Evolutionary conservation across 352 stramenopile genomes (phyloP).

Genomic region (Globisporangium solare): DNA sequence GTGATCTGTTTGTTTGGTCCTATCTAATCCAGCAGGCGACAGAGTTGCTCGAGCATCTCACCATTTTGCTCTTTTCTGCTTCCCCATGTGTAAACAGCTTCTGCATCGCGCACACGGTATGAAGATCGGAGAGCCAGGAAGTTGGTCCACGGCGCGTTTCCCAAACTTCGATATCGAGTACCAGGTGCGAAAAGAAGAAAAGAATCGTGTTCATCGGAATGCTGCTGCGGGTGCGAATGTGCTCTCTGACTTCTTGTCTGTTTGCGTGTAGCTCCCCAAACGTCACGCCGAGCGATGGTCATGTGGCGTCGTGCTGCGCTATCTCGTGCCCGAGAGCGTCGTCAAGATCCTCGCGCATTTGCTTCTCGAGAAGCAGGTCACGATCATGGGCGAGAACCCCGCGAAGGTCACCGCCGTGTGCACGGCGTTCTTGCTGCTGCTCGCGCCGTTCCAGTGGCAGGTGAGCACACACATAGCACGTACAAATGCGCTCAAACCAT

Average conservation of each 20-base stretch:
- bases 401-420: constrained; percentile 66
- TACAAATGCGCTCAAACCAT: background rate
- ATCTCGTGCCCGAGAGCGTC: constrained; percentile 49
- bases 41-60: background rate
- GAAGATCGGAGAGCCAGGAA: constrained; percentile 59
- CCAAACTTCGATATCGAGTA: constrained; percentile 67
- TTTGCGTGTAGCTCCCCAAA: constrained; percentile 44
- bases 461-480: constrained; percentile 11
- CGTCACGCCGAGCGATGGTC: constrained; percentile 69
- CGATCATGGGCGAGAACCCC: constrained; percentile 67
- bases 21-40: background rate
- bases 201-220: background rate
- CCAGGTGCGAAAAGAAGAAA: constrained; percentile 28
- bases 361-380: constrained; percentile 78
- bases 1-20: constrained; percentile 8
- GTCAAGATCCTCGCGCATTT: constrained; percentile 67
- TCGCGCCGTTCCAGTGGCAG: constrained; percentile 83
- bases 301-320: constrained; percentile 57
- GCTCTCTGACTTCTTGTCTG: background rate
- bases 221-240: background rate
- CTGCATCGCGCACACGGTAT: constrained; percentile 56
- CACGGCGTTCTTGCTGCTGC: constrained; percentile 59
- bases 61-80: constrained; percentile 1
- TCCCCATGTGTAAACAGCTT: constrained; percentile 31
- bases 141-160: constrained; percentile 57